Evolutionary conservation across 345 rosid species (phyloP), one percentile per base, ranked within the genome.

Genomic region (Linum lewisii): DNA sequence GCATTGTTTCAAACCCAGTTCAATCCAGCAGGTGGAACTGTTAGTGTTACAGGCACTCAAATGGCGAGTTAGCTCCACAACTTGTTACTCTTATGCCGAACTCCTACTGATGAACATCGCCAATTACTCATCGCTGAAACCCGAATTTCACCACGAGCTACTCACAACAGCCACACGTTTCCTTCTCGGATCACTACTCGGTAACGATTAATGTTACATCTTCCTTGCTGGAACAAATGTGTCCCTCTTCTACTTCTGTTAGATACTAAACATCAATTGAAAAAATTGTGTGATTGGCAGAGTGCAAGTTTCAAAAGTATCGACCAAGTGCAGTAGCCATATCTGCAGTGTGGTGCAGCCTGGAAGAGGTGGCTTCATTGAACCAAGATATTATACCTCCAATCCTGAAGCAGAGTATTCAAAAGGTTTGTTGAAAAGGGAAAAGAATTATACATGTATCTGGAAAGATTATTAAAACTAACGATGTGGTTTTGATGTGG

Each of bases 1-100:
- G 20, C 87, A 82, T 63, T 69, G 74, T n/a, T 87, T 87, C 63
- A 67, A 73, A 38, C 47, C 79, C 1, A 77, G 71, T 38, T 77
- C 84, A 6, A 69, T 87, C 69, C 72, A 73, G 63, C 60, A 71
- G 63, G 84, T 87, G 94, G 96, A 87, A 44, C n/a, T 87, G 59
- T 72, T 71, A 26, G 44, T 87, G 24, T 52, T 81, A 54, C 63
- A 68, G 38, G 73, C 78, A 25, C 51, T 91, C 22, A 84, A 71
- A 4, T 91, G 98, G 96, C 82, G 80, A 1, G 77, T 91, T 1
- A 60, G 71, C 44, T 72, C 83, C 1, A 66, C 73, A 15, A 85
- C 96, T 2, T 53, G 77, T 10, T 75, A 77, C 59, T 78, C 98
- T 29, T 84, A 76, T 18, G 63, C 63, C 14, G 80, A 84, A 66